phyloP scores from a whole-genome alignment of 2,329 filamentous ascomycete genomes.

The Fusarium veterinarium region DNA sequence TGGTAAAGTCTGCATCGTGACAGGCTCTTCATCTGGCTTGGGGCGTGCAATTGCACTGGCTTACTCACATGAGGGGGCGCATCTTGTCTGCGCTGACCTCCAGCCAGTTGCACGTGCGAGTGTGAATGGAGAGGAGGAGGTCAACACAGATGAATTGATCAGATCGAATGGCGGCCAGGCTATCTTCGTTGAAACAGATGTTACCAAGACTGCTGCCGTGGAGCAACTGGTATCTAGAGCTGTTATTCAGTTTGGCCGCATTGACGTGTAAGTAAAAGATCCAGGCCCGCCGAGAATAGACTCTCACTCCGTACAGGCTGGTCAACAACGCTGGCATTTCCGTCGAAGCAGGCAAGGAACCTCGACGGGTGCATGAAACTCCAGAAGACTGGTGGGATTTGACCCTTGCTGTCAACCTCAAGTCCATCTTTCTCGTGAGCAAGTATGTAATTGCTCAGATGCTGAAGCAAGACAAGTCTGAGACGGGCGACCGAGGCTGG shows the following conservation, averaged over 20 bases:
- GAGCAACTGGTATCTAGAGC: constrained; percentile 50
- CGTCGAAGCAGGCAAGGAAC: constrained; percentile 46
- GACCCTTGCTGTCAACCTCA: constrained; percentile 53
- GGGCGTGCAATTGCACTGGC: constrained; percentile 59
- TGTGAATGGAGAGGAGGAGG: constrained; percentile 45
- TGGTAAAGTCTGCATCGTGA: constrained; percentile 55
- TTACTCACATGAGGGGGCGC: constrained; percentile 56
- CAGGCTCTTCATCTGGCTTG: constrained; percentile 59
- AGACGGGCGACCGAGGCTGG: constrained; percentile 58
- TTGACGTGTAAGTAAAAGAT: constrained; percentile 40
- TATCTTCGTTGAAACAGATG: constrained; percentile 58
- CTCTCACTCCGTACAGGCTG: constrained; percentile 44
- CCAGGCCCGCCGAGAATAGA: constrained; percentile 10
- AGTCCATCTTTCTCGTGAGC: constrained; percentile 53
- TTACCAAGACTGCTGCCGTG: constrained; percentile 52
- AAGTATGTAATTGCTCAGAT: constrained; percentile 62
- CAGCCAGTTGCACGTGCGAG: constrained; percentile 41
- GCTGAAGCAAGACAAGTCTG: constrained; percentile 57
- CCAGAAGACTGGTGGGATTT: constrained; percentile 58
- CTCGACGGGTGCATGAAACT: constrained; percentile 57
- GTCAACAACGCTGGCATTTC: constrained; percentile 59
- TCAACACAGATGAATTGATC: constrained; percentile 51
- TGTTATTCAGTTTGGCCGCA: constrained; percentile 33
- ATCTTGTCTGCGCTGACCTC: constrained; percentile 57
- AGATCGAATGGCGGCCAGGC: constrained; percentile 47